Evolutionary conservation across 192 early-diverging fungal genomes (phyloP), one percentile per base, ranked within the genome.

Genomic region (Gryganskiella cystojenkinii): DNA sequence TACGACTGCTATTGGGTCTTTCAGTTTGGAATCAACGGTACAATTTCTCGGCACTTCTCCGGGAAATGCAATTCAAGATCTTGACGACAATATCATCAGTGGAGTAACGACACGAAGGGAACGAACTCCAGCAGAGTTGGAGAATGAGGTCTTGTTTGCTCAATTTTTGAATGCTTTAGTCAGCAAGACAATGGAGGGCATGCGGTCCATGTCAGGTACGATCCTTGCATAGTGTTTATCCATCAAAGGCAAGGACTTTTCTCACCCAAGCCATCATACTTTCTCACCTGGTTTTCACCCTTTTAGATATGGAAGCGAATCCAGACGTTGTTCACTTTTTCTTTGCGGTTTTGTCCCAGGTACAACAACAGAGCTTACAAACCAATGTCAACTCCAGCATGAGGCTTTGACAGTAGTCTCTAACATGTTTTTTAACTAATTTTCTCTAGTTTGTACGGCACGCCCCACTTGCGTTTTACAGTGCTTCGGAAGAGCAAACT

Each of bases 381-480:
- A n/a, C n/a, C n/a, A n/a, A n/a, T n/a, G n/a, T n/a, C n/a, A n/a
- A n/a, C n/a, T n/a, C n/a, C n/a, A n/a, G n/a, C n/a, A n/a, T n/a
- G n/a, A n/a, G n/a, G n/a, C n/a, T n/a, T n/a, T n/a, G n/a, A n/a
- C n/a, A n/a, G 7, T 40, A 9, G 37, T 13, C 5, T 13, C 37
- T 5, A 40, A 40, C 13, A 13, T 5, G 58, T 50, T 28, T 34
- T 43, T 52, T 34, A 3, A 30, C 35, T 24, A 20, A 27, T 28
- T 28, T 67, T 17, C 19, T 14, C 19, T 71, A 86, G 87, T 64
- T 78, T 52, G 79, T 86, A 33, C 74, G 64, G 37, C 74, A 84
- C 42, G 86, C 85, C n/a, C 85, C 87, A 2, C 31, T 86, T 13
- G 70, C 80, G n/a, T 82, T 86, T 51, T 88, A 85, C 55, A 73